Evolutionary conservation across 2,329 filamentous ascomycete species (phyloP), one percentile per base, ranked within the genome.

Genomic region (Fusarium armeniacum): DNA sequence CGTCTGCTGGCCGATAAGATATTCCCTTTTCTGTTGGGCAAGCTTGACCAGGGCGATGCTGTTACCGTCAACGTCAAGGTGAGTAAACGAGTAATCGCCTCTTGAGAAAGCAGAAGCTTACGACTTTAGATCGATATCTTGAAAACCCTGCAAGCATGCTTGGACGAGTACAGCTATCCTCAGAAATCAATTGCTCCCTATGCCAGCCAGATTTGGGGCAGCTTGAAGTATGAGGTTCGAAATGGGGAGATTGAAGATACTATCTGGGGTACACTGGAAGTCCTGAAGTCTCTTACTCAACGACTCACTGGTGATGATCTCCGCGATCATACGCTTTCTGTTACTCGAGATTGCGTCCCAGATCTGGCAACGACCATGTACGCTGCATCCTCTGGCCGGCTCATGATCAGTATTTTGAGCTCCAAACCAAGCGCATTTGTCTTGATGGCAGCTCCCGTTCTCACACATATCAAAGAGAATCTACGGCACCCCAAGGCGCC

Each of bases 151-250:
- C 81, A 83, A 49, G 84, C 85, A 6, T 89, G 86, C 61, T 72
- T 89, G 20, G 80, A 82, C 15, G 75, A 81, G 30, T 89, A 88
- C 62, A 76, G 80, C 2, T 77, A 84, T 40, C 79, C 84, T 0
- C 78, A 83, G 35, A 78, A 83, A 56, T 84, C 81, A 11, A 74
- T 89, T 16, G 79, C 79, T 2, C 86, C 87, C 0, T 83, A 85
- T 50, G 78, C 82, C 20, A 80, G 83, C 51, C 81, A 84, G 45
- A 83, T 88, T 47, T 89, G 87, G 87, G 80, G 81, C 32, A 86
- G 86, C n/a, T 83, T 89, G 47, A 89, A 89, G 73, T 89, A 88
- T 64, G 87, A 89, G 67, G 87, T 89, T 15, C 84, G 87, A 35
- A 88, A 89, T 56, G 87, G 87, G 15, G 87, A 89, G 62, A 82